phyloP scores from a whole-genome alignment of 805 yeast genomes.

The Ogataea sp. region DNA sequence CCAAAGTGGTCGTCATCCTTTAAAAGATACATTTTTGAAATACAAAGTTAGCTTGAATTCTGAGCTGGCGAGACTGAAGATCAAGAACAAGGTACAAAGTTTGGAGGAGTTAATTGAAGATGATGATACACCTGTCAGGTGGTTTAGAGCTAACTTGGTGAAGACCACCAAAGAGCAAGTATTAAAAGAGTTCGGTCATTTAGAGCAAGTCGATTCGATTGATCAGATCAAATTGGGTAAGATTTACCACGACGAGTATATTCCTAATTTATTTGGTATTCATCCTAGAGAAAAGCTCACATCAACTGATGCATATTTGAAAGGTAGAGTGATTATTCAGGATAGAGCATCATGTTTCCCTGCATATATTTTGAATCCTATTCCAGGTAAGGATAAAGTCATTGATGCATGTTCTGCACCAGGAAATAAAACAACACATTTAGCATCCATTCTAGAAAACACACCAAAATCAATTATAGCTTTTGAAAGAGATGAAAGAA shows the following conservation, averaged over 20 bases:
- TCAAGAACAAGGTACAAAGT: slow-evolving; percentile 57
- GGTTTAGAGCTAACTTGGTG: slow-evolving; percentile 72
- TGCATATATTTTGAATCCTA: slow-evolving; percentile 67
- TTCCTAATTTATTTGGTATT: slow-evolving; percentile 75
- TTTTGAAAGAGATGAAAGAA: slow-evolving; percentile 73
- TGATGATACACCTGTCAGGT: slow-evolving; percentile 66
- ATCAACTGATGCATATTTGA: slow-evolving; percentile 55
- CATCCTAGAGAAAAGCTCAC: slow-evolving; percentile 70
- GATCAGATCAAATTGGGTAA: slow-evolving; percentile 41
- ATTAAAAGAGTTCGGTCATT: slow-evolving; percentile 31
- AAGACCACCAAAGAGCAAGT: slow-evolving; percentile 34
- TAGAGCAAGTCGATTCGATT: slow-evolving; percentile 38
- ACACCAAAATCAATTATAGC: slow-evolving; percentile 53
- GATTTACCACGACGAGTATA: slow-evolving; percentile 63
- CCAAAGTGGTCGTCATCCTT: slow-evolving; percentile 81
- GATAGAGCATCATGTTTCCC: slow-evolving; percentile 98
- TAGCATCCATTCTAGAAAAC: slow-evolving; percentile 54
- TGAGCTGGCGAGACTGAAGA: slow-evolving; percentile 69
- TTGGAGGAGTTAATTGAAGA: slow-evolving; percentile 46
- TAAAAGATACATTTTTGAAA: slow-evolving; percentile 71
- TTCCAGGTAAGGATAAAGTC: slow-evolving; percentile 44
- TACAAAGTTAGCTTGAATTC: slow-evolving; percentile 78
- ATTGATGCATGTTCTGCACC: slow-evolving; percentile 98
- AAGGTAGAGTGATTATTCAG: slow-evolving; percentile 82
- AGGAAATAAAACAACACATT: slow-evolving; percentile 94